Conservation (phyloP, 495 filamentous ascomycete genomes). For the Astrothelium macrocarpum region DNA sequence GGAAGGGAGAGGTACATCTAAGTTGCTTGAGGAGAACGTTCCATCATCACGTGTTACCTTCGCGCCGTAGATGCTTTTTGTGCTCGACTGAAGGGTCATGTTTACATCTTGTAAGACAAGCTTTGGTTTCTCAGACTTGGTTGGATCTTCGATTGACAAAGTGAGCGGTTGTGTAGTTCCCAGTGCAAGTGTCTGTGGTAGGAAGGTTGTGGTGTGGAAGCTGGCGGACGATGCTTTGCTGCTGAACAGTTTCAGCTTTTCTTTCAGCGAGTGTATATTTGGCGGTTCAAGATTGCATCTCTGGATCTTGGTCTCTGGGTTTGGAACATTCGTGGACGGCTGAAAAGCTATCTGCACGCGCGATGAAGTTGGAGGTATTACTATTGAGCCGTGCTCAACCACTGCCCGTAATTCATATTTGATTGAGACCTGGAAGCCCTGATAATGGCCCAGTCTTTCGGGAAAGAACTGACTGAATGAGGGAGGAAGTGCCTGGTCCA, state of each 20-base stretch:
- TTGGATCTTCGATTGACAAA: background rate
- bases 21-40: background rate
- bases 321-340: background rate
- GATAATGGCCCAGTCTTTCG: background rate
- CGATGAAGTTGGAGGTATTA: background rate
- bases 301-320: background rate
- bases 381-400: background rate
- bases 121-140: background rate
- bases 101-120: background rate
- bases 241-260: background rate
- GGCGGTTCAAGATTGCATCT: background rate
- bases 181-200: background rate
- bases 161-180: background rate
- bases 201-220: background rate
- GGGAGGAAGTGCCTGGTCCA: background rate
- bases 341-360: background rate
- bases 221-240: background rate
- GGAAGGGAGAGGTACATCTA: background rate
- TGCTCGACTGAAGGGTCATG: background rate
- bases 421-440: background rate
- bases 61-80: background rate
- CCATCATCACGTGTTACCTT: background rate
- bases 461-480: background rate
- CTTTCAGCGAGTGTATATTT: background rate
- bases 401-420: background rate